phyloP scores from a whole-genome alignment of 169 alveolate species.

The Hammondia hammondi region DNA sequence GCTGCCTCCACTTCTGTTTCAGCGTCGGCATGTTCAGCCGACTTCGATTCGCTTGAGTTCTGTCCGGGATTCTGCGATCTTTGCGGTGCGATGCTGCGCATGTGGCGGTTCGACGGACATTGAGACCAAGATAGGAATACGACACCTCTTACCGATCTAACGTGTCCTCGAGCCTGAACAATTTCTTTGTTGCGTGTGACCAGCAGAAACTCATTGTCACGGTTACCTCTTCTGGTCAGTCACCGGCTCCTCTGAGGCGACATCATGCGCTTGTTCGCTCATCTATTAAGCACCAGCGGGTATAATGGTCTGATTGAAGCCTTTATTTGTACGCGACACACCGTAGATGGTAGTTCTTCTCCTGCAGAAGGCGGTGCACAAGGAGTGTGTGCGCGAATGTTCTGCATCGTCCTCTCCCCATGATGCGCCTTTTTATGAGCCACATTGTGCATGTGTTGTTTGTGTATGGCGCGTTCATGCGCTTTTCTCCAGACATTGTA shows the following conservation, averaged over 20 bases:
- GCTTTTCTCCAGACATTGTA: background rate
- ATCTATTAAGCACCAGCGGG: background rate
- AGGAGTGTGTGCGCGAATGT: background rate
- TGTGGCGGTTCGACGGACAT: background rate
- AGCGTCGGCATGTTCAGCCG: background rate
- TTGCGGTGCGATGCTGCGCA: background rate
- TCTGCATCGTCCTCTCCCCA: background rate
- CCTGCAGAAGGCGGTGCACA: background rate
- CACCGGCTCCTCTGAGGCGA: background rate
- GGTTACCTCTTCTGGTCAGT: background rate
- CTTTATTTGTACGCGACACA: background rate
- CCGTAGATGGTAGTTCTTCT: background rate
- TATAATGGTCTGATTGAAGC: too few relatives aligned
- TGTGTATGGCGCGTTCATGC: background rate
- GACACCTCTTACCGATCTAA: background rate
- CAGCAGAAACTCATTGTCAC: background rate
- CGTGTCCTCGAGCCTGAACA: background rate
- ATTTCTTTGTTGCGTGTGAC: background rate
- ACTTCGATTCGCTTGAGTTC: background rate
- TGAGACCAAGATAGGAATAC: background rate
- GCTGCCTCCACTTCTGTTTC: conserved; percentile 4
- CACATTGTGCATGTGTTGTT: too few relatives aligned
- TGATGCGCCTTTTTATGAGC: background rate
- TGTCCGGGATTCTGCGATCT: background rate
- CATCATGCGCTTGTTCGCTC: background rate